Percentiles rank a stretch among this genome's conserved stretches.
These are phyloP conservation scores for Mycena galopus DNA, from an alignment of 768 basidiomycete genomes.

Conservation along the genomic window DNA sequence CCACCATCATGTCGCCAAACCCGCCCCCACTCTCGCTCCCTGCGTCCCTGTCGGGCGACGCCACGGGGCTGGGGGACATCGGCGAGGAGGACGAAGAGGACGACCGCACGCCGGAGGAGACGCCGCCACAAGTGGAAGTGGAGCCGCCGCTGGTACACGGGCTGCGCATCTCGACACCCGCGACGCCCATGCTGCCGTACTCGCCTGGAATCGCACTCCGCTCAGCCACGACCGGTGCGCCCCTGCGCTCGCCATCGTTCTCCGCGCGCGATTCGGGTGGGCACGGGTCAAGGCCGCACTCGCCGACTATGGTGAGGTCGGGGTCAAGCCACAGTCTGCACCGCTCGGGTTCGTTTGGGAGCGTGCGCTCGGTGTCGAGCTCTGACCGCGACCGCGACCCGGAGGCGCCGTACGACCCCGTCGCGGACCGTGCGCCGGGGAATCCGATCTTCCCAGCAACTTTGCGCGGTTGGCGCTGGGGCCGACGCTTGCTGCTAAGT, in stretches of 20 bases:
- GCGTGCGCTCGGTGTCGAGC: conserved; percentile 22
- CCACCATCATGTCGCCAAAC: conserved; percentile 42
- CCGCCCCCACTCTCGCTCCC: conserved; percentile 54
- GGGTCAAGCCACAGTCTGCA: conserved; percentile 20
- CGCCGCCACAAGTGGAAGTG: conserved; percentile 8
- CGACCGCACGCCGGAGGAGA: conserved; percentile 47
- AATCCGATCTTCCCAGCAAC: conserved; percentile 87
- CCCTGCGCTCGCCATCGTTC: conserved; percentile 43
- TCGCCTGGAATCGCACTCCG: conserved; percentile 39
- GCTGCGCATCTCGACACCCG: conserved; percentile 63
- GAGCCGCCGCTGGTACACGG: conserved; percentile 66
- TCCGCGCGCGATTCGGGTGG: conserved; percentile 45
- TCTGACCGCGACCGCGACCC: conserved; percentile 18
- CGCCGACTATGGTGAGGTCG: conserved; percentile 35
- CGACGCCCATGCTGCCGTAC: conserved; percentile 28
- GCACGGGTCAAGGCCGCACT: conserved; percentile 16
- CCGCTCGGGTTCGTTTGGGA: conserved; percentile 38
- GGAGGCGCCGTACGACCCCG: conserved; percentile 57
- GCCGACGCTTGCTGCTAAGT: conserved; percentile 73
- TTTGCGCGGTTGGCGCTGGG: conserved; percentile 77
- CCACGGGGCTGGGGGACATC: conserved; percentile 66
- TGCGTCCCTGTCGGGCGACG: conserved; percentile 43
- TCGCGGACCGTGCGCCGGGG: conserved; percentile 77
- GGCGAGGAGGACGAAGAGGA: conserved; percentile 75
- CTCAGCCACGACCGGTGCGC: conserved; percentile 32